Evolutionary conservation across 257 asterid species (phyloP).

Genomic region (Solanum gandarillasii): DNA sequence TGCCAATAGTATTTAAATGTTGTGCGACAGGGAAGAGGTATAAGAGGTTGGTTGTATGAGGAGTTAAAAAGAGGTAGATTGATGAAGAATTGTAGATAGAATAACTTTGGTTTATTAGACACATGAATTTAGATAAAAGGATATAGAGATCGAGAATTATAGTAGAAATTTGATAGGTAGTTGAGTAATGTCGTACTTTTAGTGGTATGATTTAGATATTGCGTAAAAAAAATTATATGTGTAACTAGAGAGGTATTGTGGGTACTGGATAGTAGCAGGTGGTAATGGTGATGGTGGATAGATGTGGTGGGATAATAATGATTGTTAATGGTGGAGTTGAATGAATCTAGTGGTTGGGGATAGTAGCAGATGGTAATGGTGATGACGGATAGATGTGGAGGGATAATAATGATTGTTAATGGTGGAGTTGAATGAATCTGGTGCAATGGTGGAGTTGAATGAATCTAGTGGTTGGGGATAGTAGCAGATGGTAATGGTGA

Average conservation of each 20-base stretch:
- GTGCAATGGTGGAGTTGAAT: too few species aligned
- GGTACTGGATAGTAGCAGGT: background rate
- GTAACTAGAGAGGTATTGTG: background rate
- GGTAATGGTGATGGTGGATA: background rate
- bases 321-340: too few species aligned
- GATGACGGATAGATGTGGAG: background rate
- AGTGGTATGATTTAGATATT: background rate
- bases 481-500: background rate
- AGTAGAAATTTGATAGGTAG: background rate
- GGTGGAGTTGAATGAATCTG: background rate
- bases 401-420: background rate
- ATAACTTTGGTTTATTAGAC: too few species aligned
- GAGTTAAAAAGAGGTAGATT: background rate
- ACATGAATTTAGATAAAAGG: fast-evolving
- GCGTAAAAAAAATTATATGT: background rate
- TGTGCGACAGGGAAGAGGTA: background rate
- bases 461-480: too few species aligned
- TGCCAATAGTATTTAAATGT: background rate
- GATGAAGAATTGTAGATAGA: background rate
- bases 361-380: background rate
- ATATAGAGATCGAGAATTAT: fast-evolving
- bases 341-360: too few species aligned
- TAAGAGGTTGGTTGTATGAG: background rate
- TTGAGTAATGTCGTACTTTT: fast-evolving
- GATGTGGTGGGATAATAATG: too few species aligned